Conservation (phyloP, 345 rosid species). For the Pelargonium nanum region DNA sequence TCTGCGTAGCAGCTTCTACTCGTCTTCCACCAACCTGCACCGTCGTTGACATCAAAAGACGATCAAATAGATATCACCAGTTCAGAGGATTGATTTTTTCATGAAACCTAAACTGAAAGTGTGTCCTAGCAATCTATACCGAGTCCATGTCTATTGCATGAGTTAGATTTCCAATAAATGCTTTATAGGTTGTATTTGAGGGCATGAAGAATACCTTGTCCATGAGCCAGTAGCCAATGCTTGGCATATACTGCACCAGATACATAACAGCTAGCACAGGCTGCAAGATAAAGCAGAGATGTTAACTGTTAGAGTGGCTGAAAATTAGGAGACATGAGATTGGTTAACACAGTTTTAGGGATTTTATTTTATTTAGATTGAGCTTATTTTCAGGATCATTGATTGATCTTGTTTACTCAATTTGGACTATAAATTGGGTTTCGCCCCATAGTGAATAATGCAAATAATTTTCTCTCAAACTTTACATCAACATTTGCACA, state of each 20-base stretch:
- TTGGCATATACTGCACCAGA: conserved; percentile 83
- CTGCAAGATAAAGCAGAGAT: conserved; percentile 26
- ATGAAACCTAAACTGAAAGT: not conserved
- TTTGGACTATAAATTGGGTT: too few species aligned
- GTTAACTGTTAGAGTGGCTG: too few species aligned
- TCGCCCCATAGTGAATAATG: too few species aligned
- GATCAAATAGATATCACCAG: not conserved
- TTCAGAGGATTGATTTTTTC: not conserved
- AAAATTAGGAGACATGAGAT: too few species aligned
- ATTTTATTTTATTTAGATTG: too few species aligned
- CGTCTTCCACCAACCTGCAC: conserved; percentile 70
- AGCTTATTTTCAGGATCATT: too few species aligned
- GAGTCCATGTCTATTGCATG: not conserved
- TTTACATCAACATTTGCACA: too few species aligned
- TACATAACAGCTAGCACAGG: conserved; percentile 88
- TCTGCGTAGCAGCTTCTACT: conserved; percentile 62
- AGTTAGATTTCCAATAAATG: not conserved
- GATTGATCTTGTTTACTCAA: too few species aligned
- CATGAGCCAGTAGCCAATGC: conserved; percentile 83
- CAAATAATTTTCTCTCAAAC: too few species aligned
- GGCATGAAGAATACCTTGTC: conserved; percentile 57
- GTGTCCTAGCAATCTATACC: not conserved
- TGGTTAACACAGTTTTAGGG: too few species aligned
- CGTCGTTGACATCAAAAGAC: not conserved
- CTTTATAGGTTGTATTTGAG: not conserved